These are phyloP conservation scores for Debaryomyces castellii DNA, from an alignment of 805 yeast species.

Conservation along the genomic window DNA sequence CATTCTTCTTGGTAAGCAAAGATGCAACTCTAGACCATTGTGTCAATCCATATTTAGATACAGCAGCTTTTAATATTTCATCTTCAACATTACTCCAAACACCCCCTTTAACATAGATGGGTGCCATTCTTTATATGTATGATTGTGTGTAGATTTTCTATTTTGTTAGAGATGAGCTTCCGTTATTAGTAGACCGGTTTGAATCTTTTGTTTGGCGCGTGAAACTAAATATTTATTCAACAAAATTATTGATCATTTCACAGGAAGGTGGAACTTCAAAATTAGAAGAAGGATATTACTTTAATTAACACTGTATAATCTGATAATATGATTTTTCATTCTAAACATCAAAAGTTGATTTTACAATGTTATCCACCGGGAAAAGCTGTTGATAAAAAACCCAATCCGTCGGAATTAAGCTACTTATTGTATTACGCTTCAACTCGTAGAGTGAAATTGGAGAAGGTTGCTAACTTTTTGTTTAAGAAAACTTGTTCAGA, in stretches of 20 bases:
- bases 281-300: not conserved
- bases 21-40: slow-evolving; percentile 96
- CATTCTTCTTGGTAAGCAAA: slow-evolving; percentile 77
- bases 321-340: slow-evolving; percentile 45
- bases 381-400: slow-evolving; percentile 78
- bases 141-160: not conserved
- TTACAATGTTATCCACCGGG: slow-evolving; percentile 94
- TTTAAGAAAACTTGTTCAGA: slow-evolving; percentile 62
- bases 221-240: not conserved
- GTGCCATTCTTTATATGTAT: slow-evolving; percentile 36
- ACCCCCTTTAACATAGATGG: slow-evolving; percentile 79
- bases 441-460: slow-evolving; percentile 83
- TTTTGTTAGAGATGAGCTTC: not conserved
- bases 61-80: slow-evolving; percentile 85
- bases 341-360: slow-evolving; percentile 88
- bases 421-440: slow-evolving; percentile 87
- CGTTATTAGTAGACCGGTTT: not conserved
- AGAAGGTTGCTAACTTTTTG: slow-evolving; percentile 76
- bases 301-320: not conserved
- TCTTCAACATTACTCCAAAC: slow-evolving; percentile 87
- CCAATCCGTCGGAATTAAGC: slow-evolving; percentile 88
- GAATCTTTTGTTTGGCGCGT: not conserved
- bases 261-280: no score
- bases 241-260: not conserved
- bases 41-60: slow-evolving; percentile 87